Conservation (phyloP, 2,329 filamentous ascomycete species). For the Biscogniauxia marginata region DNA sequence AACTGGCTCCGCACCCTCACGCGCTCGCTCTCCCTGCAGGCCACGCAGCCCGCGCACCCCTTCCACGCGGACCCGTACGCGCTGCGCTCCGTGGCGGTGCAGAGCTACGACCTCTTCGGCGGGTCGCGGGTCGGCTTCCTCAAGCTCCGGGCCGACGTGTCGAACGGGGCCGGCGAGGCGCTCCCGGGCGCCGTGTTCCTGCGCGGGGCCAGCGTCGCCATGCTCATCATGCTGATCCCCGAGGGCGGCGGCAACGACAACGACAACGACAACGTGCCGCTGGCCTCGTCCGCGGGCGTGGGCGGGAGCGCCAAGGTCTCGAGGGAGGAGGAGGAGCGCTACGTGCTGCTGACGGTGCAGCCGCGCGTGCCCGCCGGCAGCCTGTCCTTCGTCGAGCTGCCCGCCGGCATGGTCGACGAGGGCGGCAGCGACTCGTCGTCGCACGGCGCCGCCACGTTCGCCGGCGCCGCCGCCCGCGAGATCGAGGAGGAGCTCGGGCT, state of each 20-base stretch:
- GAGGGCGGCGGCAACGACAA: constrained; percentile 41
- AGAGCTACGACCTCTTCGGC: constrained; percentile 54
- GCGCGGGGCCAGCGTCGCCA: constrained; percentile 59
- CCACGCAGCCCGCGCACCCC: constrained; percentile 40
- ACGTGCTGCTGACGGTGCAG: constrained; percentile 59
- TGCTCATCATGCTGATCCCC: constrained; percentile 57
- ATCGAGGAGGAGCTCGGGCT: constrained; percentile 61
- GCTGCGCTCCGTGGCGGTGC: constrained; percentile 50
- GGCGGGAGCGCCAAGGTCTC: too few species aligned
- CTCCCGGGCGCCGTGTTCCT: constrained; percentile 57
- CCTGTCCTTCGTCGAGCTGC: constrained; percentile 55
- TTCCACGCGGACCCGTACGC: constrained; percentile 55
- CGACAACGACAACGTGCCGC: constrained; percentile 20
- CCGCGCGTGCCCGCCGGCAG: constrained; percentile 55
- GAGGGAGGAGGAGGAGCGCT: constrained; percentile 43
- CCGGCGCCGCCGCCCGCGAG: constrained; percentile 58
- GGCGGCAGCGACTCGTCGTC: too few species aligned
- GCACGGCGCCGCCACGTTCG: too few species aligned
- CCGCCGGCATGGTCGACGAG: constrained; percentile 58
- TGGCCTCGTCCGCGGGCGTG: too few species aligned
- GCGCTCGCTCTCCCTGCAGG: constrained; percentile 47
- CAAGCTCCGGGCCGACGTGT: constrained; percentile 50
- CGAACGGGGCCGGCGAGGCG: constrained; percentile 46
- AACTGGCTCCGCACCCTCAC: constrained; percentile 49
- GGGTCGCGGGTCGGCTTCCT: constrained; percentile 51